A percentile compares a stretch with the other conserved stretches of the same genome.
Evolutionary conservation across 116 monocot genomes (phyloP).

Genomic region (Papilionanthe hybrid): DNA sequence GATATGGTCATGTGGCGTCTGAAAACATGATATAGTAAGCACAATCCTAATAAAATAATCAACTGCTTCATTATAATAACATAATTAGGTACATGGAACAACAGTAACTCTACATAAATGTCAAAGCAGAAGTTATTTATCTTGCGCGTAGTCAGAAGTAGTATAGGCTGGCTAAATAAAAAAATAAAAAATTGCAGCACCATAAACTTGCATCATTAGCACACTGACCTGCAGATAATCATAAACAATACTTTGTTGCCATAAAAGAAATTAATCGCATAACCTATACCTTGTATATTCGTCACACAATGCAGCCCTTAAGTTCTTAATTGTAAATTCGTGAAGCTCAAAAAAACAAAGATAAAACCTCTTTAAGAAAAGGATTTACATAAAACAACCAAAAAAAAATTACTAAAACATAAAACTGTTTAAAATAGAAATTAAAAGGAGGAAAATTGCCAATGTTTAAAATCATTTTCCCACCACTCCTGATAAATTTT

Average conservation of each 20-base stretch:
- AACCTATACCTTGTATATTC: neutral
- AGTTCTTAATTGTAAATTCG: neutral
- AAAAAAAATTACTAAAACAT: no score
- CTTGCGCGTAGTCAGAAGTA: neutral
- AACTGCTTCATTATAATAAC: neutral
- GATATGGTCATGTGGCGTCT: neutral
- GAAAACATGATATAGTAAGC: neutral
- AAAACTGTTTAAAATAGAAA: no score
- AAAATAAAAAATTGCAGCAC: neutral
- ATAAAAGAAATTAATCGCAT: neutral
- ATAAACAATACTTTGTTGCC: neutral
- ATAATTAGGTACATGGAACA: constrained; percentile 2
- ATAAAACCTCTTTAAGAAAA: neutral
- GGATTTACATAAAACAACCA: no score
- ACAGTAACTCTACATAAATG: neutral
- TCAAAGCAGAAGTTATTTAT: neutral
- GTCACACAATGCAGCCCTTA: neutral
- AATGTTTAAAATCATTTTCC: no score
- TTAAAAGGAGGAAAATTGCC: no score
- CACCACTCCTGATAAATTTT: no score
- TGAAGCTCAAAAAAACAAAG: neutral
- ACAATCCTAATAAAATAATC: neutral
- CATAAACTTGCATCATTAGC: neutral
- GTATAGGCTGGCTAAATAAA: neutral
- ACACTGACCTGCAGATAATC: neutral